Evolutionary conservation across 116 monocot genomes (phyloP).

Genomic region (Iris pallida): DNA sequence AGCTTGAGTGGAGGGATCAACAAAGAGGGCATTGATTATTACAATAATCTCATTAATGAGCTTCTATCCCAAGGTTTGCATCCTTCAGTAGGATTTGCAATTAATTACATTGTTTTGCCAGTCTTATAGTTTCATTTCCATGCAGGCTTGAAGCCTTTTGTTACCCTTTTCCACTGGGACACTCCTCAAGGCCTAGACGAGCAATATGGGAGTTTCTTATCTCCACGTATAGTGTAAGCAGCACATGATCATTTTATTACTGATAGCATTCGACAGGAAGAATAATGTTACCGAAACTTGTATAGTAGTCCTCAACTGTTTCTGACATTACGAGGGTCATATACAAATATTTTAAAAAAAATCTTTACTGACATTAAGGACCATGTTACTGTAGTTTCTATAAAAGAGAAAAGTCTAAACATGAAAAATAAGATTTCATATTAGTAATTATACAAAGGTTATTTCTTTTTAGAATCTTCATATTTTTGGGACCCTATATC

Average conservation of each 20-base stretch:
- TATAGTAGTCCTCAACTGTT: too few species aligned
- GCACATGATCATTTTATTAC: too few species aligned
- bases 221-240: background rate
- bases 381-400: background rate
- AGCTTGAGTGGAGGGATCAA: constrained; percentile 52
- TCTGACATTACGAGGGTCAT: too few species aligned
- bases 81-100: background rate
- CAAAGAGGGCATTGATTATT: constrained; percentile 34
- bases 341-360: too few species aligned
- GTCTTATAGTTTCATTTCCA: background rate
- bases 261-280: too few species aligned
- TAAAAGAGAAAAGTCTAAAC: background rate
- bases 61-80: constrained; percentile 30
- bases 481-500: background rate
- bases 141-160: constrained; percentile 14
- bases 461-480: too few species aligned
- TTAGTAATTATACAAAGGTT: background rate
- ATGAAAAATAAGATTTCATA: too few species aligned
- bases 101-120: background rate
- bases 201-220: constrained; percentile 32
- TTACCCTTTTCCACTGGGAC: too few species aligned
- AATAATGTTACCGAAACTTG: too few species aligned
- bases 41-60: constrained; percentile 55
- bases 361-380: too few species aligned
- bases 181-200: constrained; percentile 45